Conservation (phyloP, 257 asterid species). For the Cynanchum wilfordii region DNA sequence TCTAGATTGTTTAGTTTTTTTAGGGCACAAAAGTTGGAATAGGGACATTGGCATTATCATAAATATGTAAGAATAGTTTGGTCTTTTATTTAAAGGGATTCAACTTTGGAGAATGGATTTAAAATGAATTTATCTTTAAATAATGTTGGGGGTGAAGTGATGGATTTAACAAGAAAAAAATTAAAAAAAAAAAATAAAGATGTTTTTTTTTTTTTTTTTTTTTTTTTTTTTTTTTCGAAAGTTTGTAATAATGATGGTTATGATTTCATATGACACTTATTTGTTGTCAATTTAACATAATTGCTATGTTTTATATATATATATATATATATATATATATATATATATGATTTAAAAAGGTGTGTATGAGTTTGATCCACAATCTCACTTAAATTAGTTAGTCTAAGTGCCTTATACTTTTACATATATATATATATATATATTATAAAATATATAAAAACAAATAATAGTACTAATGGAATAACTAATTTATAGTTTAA, state of each 20-base stretch:
- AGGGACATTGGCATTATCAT: neutral
- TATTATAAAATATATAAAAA: no score
- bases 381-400: no score
- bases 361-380: no score
- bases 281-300: neutral
- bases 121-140: neutral
- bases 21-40: neutral
- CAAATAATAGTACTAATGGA: no score
- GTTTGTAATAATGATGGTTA: neutral
- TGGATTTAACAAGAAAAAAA: neutral
- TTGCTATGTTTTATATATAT: no score
- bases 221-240: neutral
- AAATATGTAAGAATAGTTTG: neutral
- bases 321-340: no score
- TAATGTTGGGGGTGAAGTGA: neutral
- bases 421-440: no score
- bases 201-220: neutral
- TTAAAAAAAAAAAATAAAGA: no score
- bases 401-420: no score
- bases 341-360: no score
- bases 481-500: no score
- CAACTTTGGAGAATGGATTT: conserved; percentile 5
- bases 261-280: neutral
- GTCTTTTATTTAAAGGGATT: neutral
- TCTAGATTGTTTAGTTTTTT: neutral